phyloP scores from a whole-genome alignment of 257 asterid genomes.

The Nicotiana benthamiana region DNA sequence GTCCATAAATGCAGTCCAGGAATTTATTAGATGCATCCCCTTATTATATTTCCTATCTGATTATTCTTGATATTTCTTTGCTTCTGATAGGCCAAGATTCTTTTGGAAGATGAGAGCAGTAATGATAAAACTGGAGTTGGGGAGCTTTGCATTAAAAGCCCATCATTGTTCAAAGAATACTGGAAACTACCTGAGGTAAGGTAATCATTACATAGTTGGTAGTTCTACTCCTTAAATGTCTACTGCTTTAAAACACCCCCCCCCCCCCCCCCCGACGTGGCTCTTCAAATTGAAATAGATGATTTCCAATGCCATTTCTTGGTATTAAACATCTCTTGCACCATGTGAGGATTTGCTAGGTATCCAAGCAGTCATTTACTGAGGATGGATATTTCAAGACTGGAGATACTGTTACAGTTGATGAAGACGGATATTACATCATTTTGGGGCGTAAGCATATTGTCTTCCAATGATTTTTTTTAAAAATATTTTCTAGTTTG shows the following conservation, averaged over 20 bases:
- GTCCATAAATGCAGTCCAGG: background rate
- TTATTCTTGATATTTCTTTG: constrained; percentile 4
- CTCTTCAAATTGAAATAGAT: background rate
- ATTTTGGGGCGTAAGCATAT: constrained; percentile 85
- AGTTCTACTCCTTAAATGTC: background rate
- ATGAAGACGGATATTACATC: constrained; percentile 89
- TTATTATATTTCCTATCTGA: background rate
- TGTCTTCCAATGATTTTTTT: background rate
- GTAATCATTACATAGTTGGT: constrained; percentile 24
- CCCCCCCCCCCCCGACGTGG: background rate
- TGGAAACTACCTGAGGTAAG: constrained; percentile 95
- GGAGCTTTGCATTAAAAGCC: constrained; percentile 86
- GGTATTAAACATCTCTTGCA: background rate
- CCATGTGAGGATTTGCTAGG: constrained; percentile 30
- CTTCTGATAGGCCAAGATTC: constrained; percentile 66
- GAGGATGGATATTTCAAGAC: constrained; percentile 90
- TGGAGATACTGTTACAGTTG: constrained; percentile 83
- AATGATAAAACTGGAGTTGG: constrained; percentile 52
- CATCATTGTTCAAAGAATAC: constrained; percentile 87
- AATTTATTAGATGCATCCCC: background rate
- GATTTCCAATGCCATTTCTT: background rate
- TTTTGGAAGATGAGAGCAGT: constrained; percentile 54
- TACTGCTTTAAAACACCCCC: background rate
- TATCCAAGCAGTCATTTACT: constrained; percentile 71
- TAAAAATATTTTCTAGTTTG: background rate